phyloP scores from a whole-genome alignment of 2,329 filamentous ascomycete species.

The Myriosclerotinia scirpicola region DNA sequence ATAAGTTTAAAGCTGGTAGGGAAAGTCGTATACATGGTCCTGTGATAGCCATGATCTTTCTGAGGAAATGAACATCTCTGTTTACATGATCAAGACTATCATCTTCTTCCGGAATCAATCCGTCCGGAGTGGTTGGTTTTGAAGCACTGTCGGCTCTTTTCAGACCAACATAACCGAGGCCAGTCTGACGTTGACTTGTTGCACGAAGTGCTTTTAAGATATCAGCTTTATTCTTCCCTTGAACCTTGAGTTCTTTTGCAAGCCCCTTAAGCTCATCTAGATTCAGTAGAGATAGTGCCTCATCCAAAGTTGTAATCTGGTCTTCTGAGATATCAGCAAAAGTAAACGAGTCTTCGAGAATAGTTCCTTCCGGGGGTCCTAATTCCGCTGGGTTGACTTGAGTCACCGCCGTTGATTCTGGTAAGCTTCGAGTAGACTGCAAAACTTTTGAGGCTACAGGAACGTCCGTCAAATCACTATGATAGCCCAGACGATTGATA shows the following conservation, averaged over 20 bases:
- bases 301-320: constrained; percentile 73
- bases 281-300: constrained; percentile 78
- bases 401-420: constrained; percentile 40
- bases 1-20: constrained; percentile 70
- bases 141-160: constrained; percentile 49
- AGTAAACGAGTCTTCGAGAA: constrained; percentile 59
- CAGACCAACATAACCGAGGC: constrained; percentile 68
- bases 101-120: constrained; percentile 44
- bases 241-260: constrained; percentile 81
- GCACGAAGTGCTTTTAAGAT: constrained; percentile 71
- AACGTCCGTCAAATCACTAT: constrained; percentile 78
- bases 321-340: constrained; percentile 80
- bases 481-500: constrained; percentile 72
- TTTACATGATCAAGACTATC: constrained; percentile 54
- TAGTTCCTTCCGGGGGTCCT: constrained; percentile 47
- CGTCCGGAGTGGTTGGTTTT: constrained; percentile 24
- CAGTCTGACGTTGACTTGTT: constrained; percentile 71
- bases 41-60: constrained; percentile 73
- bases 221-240: constrained; percentile 85
- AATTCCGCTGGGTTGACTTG: constrained; percentile 48
- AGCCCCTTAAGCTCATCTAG: constrained; percentile 83
- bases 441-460: constrained; percentile 63
- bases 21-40: constrained; percentile 85
- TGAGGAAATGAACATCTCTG: constrained; percentile 70
- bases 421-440: constrained; percentile 58